Evolutionary conservation across 106 monocot species (phyloP), one percentile per base, ranked within the genome.

Genomic region (Acorus calamus): DNA sequence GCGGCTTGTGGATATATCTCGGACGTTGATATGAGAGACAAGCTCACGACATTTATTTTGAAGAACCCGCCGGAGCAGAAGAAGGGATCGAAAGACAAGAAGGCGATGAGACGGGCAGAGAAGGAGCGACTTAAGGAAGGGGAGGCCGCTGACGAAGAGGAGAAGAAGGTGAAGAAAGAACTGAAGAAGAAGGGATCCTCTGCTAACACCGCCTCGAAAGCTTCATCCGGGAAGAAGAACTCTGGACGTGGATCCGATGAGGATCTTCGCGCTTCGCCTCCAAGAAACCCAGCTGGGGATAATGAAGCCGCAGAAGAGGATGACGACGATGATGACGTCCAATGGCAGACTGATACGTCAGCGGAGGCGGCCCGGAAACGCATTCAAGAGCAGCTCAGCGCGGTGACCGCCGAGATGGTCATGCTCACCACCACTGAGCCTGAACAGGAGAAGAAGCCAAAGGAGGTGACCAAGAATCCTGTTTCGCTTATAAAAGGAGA

Each of bases 111-210:
- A 47, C 65, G 83, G 11, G 79, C 72, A 6, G 79, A 79, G 67
- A 82, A 82, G 62, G 82, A 82, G 52, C 45, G 82, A 44, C 71
- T 82, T 3, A 78, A 82, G 71, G 83, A 83, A 68, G 83, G 83
- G 11, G 75, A 83, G 51, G 78, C 83, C 41, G 83, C 78, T 52
- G 83, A 83, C 53, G 78, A 83, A 42, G 83, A 83, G 49, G 71
- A 68, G 59, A 83, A 72, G 68, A 83, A 83, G 64, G 45, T 75
- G 6, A 78, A 78, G 60, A 78, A 78, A 49, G 74, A 83, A 14
- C 45, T 11, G 7, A 78, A 75, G 63, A 83, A 83, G 71, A 83
- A 83, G 50, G 53, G 58, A 28, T 2, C 43, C 6, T 12, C 47
- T 3, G 59, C 69, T 11, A 49, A 73, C 45, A 81, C 41, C 2